A percentile compares a stretch with the other conserved stretches of the same genome.
Evolutionary conservation across 2,329 filamentous ascomycete genomes (phyloP).

Genomic region (Diaporthe aspalathi): DNA sequence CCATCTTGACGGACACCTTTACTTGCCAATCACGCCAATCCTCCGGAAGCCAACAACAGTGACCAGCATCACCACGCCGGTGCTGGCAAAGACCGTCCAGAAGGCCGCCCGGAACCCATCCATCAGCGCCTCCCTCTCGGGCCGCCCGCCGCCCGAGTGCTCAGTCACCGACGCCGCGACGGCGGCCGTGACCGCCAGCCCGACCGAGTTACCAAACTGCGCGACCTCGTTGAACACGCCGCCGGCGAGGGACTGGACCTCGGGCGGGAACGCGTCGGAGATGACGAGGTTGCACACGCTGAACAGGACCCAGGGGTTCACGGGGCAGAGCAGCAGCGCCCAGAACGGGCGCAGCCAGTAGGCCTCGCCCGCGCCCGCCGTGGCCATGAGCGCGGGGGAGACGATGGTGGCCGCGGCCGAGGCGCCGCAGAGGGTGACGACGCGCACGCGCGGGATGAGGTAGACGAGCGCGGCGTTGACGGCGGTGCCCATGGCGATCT

Average conservation of each 20-base stretch:
- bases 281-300: slow-evolving; percentile 67
- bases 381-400: slow-evolving; percentile 66
- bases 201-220: slow-evolving; percentile 67
- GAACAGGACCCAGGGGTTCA: slow-evolving; percentile 63
- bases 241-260: slow-evolving; percentile 68
- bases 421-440: slow-evolving; percentile 53
- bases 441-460: slow-evolving; percentile 52
- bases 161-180: slow-evolving; percentile 59
- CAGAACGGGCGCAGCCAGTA: slow-evolving; percentile 63
- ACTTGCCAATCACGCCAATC: slow-evolving; percentile 15
- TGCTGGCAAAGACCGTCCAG: slow-evolving; percentile 63
- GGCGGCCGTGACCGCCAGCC: slow-evolving; percentile 62
- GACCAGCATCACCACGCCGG: slow-evolving; percentile 52
- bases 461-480: slow-evolving; percentile 50
- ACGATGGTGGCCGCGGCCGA: slow-evolving; percentile 57
- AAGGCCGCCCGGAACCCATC: slow-evolving; percentile 64
- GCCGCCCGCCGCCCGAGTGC: slow-evolving; percentile 46
- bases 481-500: slow-evolving; percentile 40
- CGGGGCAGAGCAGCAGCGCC: slow-evolving; percentile 57
- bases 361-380: slow-evolving; percentile 57
- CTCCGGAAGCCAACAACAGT: slow-evolving; percentile 56
- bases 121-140: slow-evolving; percentile 54
- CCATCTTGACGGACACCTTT: background rate
- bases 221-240: slow-evolving; percentile 70
- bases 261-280: slow-evolving; percentile 62